Percentiles rank a stretch among this genome's conserved stretches.
phyloP scores from a whole-genome alignment of 73 alveolate species.

The Diophrys sp. region DNA sequence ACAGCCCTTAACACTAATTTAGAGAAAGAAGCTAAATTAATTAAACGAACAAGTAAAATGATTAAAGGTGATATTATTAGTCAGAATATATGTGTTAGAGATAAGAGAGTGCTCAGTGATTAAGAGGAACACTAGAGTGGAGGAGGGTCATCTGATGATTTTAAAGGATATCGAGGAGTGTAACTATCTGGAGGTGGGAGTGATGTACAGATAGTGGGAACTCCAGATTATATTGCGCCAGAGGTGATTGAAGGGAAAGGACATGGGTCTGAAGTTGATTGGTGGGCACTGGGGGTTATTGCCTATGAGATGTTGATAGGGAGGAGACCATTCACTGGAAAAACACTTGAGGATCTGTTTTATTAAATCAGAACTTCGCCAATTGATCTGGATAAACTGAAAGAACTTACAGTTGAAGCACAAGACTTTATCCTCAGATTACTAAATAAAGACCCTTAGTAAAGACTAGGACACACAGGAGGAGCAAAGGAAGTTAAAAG shows the following conservation, averaged over 20 bases:
- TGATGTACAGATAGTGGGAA: slow-evolving; percentile 64
- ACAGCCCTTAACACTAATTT: neutral
- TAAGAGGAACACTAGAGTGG: no score
- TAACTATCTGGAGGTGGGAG: no score
- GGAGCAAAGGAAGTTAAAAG: neutral
- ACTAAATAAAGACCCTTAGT: neutral
- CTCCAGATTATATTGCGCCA: slow-evolving; percentile 95
- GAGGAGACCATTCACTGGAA: slow-evolving; percentile 55
- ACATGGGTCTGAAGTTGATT: slow-evolving; percentile 78
- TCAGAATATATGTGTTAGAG: neutral
- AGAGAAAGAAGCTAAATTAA: neutral
- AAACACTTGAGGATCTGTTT: neutral
- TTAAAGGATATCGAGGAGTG: no score
- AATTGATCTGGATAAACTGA: neutral
- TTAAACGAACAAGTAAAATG: neutral
- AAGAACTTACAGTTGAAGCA: neutral
- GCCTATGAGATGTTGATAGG: slow-evolving; percentile 74
- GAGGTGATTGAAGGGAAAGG: slow-evolving; percentile 77
- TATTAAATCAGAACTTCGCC: neutral
- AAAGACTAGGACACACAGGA: neutral
- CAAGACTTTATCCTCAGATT: neutral
- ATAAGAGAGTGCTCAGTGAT: neutral
- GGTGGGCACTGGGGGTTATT: slow-evolving; percentile 91
- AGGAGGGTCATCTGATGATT: no score
- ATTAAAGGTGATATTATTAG: neutral